Evolutionary conservation across 129 eudicot species (phyloP), one percentile per base, ranked within the genome.

Genomic region (Heracleum sosnowskyi): DNA sequence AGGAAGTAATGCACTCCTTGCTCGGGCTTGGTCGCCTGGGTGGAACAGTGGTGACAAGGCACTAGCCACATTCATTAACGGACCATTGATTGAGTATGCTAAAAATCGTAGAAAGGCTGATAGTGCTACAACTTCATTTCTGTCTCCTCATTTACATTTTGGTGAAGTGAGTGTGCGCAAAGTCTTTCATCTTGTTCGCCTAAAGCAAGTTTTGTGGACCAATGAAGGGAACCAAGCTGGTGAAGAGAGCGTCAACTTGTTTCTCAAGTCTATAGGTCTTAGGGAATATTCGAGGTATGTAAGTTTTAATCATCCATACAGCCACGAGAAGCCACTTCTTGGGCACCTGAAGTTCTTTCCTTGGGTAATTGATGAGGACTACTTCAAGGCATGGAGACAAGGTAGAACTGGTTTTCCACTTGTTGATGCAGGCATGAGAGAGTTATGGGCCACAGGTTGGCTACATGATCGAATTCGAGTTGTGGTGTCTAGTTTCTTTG

Each of bases 381-480:
- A 89, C 77, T 95, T 95, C 68, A 95, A 95, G 87, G 97, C 87
- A 10, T 95, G 97, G 99, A 90, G 99, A 46, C 99, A 95, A 85
- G 99, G 99, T 28, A 82, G 99, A 78, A 95, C 99, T 24, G 99
- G 99, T 37, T 95, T 92, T 73, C 99, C 99, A 9, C 80, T 95
- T 80, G 99, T 95, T 47, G 99, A 95, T 89, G 99, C 99, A 26
- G 97, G 99, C 28, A 95, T 95, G 99, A 89, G 99, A 81, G 97
- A 95, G 86, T 81, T 95, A 20, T 92, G 99, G 99, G 99, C 99
- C 76, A 88, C 99, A 0, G 99, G 97, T 20, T 95, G 99, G 97
- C 83, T 95, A 33, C 99, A 95, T 69, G 97, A 95, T 82, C 53
- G 96, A 79, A 95, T 95, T 47, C 79, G 99, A 41, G 97, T 95